Base-by-base conservation (phyloP, 805 yeast species). In the Candida germanica region DNA sequence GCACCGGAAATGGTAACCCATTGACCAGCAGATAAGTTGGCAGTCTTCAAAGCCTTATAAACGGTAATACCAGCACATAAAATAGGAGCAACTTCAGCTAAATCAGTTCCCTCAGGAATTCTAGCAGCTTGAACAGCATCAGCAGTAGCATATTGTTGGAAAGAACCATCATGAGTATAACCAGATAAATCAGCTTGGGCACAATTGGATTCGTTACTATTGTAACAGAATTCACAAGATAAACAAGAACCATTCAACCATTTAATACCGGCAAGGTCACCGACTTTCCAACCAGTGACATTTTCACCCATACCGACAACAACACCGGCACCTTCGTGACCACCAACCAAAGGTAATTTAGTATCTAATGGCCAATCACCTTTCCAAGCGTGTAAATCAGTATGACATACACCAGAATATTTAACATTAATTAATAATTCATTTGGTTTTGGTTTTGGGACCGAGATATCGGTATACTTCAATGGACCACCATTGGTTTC, bases 1-100 rank as follows among this genome's bases (percentile, higher is more conserved):
- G 87, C 88, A 66, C 91, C 89, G 39, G 87, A 77, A 42, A 83
- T 68, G 42, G 79, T 77, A 47, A 80, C 83, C 81, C 83, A 82
- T 60, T 83, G 78, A 54, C 91, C 88, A 15, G 88, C 69, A 32
- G 46, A 43, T 40, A 74, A 54, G 35, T 66, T 58, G 36, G 84
- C 81, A 33, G 78, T 71, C 65, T 78, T 78, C 53, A 79, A 64
- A 9, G 83, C 83, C 66, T 78, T 78, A 76, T 77, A 79, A 29
- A 75, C 83, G 33, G 84, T 79, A 51, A 79, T 71, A 64, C 82
- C 82, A 31, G 81, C 82, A 65, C 84, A 79, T 58, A 79, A 65
- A 51, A 79, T 71, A 45, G 84, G 84, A 28, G 82, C 79, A 40
- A 73, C 71, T 48, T 67, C 63, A 37, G 78, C 74, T 49, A 75